Evolutionary conservation across 2,329 filamentous ascomycete species (phyloP).

Genomic region (Penicillium expansum): DNA sequence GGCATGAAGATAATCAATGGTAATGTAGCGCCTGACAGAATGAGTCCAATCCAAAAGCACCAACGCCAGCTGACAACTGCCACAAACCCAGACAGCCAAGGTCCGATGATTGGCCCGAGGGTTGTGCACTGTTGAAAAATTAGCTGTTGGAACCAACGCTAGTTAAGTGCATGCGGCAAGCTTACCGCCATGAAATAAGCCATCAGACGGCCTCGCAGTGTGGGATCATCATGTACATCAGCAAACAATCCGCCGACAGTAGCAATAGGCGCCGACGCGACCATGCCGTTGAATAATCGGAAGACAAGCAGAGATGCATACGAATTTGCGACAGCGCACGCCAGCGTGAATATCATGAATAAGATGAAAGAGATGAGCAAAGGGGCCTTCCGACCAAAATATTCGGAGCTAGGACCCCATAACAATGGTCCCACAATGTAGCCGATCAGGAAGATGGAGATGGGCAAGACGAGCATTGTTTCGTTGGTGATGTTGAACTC

Average conservation of each 20-base stretch:
- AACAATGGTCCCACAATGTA: slow-evolving; percentile 46
- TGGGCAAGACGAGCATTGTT: slow-evolving; percentile 37
- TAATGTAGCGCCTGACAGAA: slow-evolving; percentile 55
- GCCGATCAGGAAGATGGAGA: slow-evolving; percentile 43
- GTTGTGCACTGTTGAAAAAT: slow-evolving; percentile 32
- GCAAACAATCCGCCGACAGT: slow-evolving; percentile 48
- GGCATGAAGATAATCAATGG: slow-evolving; percentile 61
- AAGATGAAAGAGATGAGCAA: slow-evolving; percentile 52
- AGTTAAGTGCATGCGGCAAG: background rate
- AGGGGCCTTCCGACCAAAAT: slow-evolving; percentile 42
- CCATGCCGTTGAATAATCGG: slow-evolving; percentile 46
- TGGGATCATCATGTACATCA: slow-evolving; percentile 47
- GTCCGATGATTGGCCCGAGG: slow-evolving; percentile 44
- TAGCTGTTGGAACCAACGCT: slow-evolving; percentile 4
- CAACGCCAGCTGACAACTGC: slow-evolving; percentile 46
- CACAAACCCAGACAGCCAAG: slow-evolving; percentile 48
- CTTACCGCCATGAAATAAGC: slow-evolving; percentile 44
- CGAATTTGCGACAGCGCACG: slow-evolving; percentile 44
- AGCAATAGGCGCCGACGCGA: slow-evolving; percentile 46
- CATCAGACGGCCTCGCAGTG: slow-evolving; percentile 43
- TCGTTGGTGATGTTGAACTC: slow-evolving; percentile 36
- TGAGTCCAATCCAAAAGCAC: slow-evolving; percentile 61
- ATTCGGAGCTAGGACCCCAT: slow-evolving; percentile 46
- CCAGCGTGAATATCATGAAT: slow-evolving; percentile 45
- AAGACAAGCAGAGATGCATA: slow-evolving; percentile 45